Evolutionary conservation across 257 asterid species (phyloP), one percentile per base, ranked within the genome.

Genomic region (Solanum habrochaites): DNA sequence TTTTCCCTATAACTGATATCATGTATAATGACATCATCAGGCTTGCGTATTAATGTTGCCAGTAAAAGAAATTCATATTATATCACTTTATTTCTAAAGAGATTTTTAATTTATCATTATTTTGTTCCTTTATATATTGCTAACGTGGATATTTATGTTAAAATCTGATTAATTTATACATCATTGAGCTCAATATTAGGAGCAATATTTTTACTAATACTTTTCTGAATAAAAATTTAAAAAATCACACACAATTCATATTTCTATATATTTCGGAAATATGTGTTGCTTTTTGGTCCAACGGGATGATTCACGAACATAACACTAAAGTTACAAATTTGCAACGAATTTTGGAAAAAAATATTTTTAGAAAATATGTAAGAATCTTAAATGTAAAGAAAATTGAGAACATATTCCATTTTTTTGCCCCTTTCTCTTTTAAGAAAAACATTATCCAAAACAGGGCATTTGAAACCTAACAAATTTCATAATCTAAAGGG

Each of bases 101-200:
- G 49, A 37, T 37, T 37, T 37, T 37, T 1, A 37, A 6, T 37
- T 5, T 37, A 37, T 37, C 7, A 37, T 37, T 37, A 6, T 6
- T 37, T 37, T 37, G 7, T 5, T 37, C 0, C 1, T 37, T 5
- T 6, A 37, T 37, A 37, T 37, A 6, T 37, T 5, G 0, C 39
- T n/a, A 6, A 0, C 7, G 7, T 37, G 1, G 1, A 5, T 37
- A 1, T 37, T 37, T 6, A 37, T 37, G 0, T 37, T 37, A 37
- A 37, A 37, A 37, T 37, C 1, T 37, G 39, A 37, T 37, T 37
- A 37, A 5, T 37, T 37, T 5, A 37, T 37, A 37, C 0, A 1
- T 1, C 1, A 6, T 37, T 37, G 39, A 6, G 39, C 39, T 37
- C 7, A 37, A 37, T 37, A 5, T 37, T 37, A 5, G 7, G 1